A percentile compares a stretch with the other conserved stretches of the same genome.
Conservation (phyloP, 495 filamentous ascomycete genomes). For the Niebla homalea region DNA sequence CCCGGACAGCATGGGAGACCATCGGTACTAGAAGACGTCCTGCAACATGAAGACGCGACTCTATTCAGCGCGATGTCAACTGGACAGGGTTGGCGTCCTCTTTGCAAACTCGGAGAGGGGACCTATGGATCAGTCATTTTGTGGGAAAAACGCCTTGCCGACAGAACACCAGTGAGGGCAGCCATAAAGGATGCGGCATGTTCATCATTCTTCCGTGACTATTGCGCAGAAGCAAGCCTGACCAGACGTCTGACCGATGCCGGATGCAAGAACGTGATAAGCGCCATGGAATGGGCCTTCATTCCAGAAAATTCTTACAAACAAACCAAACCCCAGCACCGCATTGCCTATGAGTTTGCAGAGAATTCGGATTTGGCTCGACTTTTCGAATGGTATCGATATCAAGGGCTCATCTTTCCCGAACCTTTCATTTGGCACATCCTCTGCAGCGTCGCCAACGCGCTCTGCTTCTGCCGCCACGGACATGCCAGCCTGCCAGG, state of each 20-base stretch:
- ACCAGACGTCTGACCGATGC: constrained; percentile 10
- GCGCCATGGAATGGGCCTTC: constrained; percentile 12
- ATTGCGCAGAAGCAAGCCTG: constrained; percentile 12
- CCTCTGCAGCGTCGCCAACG: constrained; percentile 11
- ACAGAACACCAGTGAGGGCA: constrained; percentile 1
- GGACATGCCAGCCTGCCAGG: background rate
- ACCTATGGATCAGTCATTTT: constrained; percentile 7
- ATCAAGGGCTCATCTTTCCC: constrained; percentile 10
- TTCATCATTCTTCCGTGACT: constrained; percentile 8
- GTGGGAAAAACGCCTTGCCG: constrained; percentile 4
- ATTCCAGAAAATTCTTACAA: background rate
- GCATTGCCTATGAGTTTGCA: constrained; percentile 9
- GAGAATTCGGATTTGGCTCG: constrained; percentile 5
- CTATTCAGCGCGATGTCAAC: background rate
- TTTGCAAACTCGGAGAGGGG: constrained; percentile 2
- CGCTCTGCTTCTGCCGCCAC: constrained; percentile 13
- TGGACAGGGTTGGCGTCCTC: constrained; percentile 3
- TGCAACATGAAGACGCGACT: background rate
- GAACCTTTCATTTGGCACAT: constrained; percentile 17
- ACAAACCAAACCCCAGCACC: background rate
- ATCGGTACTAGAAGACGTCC: background rate
- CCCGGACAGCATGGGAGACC: constrained; percentile 3
- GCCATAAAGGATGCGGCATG: background rate
- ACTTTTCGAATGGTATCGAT: background rate
- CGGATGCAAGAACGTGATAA: constrained; percentile 15